Evolutionary conservation across 495 filamentous ascomycete species (phyloP), one percentile per base, ranked within the genome.

Genomic region (Annulohypoxylon bovei): DNA sequence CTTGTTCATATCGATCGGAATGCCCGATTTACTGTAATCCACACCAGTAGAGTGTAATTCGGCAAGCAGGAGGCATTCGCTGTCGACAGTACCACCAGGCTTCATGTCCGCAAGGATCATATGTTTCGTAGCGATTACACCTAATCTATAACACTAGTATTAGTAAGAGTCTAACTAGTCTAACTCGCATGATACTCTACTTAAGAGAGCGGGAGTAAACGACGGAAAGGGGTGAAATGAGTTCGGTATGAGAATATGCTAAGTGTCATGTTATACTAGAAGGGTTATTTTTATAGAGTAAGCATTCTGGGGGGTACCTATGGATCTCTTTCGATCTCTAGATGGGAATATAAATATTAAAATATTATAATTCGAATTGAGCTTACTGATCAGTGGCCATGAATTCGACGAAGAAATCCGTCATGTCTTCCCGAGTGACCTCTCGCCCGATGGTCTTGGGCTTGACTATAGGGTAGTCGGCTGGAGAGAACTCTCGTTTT

Each of bases 1-100:
- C 22, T 76, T 62, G 0, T 22, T 55, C n/a, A 81, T 28, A 56
- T 83, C 74, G 16, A 94, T 92, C 0, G 89, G 84, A 27, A 88
- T 86, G 0, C 93, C 93, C 0, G 90, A 89, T 75, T 97, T 95
- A 1, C 89, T 91, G 68, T 90, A 97, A 76, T 97, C 93, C 1
- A 97, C 93, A 0, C 91, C 92, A 0, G 83, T 89, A 0, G 92
- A 95, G 58, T 90, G 88, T 73, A 95, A 77, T 57, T 87, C 81
- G 3, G 93, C 92, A 1, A 96, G 81, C 11, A 76, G 78, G 14
- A 88, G 76, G 60, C 92, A 95, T 30, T 87, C 81, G 0, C 68
- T 63, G 63, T 91, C 76, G 0, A 80, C 75, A 0, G 90, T 88
- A 0, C 93, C 93, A 0, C 58, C 20, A 0, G 46, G n/a, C 27